Conservation (phyloP, 108 stramenopile genomes). For the Discostella pseudostelligera region DNA sequence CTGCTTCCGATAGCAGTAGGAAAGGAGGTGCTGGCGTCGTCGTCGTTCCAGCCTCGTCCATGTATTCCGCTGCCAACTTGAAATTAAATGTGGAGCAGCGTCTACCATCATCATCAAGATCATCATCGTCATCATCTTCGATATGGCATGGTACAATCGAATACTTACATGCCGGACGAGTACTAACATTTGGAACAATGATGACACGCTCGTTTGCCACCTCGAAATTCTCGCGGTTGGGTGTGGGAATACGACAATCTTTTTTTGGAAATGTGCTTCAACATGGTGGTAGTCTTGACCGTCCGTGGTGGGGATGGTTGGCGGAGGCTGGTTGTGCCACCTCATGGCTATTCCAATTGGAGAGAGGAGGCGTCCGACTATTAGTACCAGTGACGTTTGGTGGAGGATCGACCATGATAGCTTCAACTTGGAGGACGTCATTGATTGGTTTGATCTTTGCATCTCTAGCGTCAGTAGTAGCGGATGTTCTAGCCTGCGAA, state of each 20-base stretch:
- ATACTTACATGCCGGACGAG: constrained; percentile 20
- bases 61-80: constrained; percentile 8
- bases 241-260: constrained; percentile 30
- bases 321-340: constrained; percentile 18
- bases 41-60: not conserved
- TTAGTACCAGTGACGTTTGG: constrained; percentile 24
- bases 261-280: constrained; percentile 14
- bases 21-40: not conserved
- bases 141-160: constrained; percentile 24
- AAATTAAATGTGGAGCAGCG: constrained; percentile 31
- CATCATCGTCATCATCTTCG: constrained; percentile 5
- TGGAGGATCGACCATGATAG: not conserved
- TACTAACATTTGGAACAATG: constrained; percentile 29
- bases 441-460: constrained; percentile 25
- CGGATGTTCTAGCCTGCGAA: constrained; percentile 33
- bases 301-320: not conserved
- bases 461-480: constrained; percentile 26
- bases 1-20: no score
- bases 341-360: constrained; percentile 34
- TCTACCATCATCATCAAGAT: constrained; percentile 2
- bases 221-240: constrained; percentile 25
- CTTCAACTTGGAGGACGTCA: constrained; percentile 21
- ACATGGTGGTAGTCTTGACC: not conserved
- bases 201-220: constrained; percentile 28
- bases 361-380: constrained; percentile 33